Evolutionary conservation across 179 eudicot genomes (phyloP), one percentile per base, ranked within the genome.

Genomic region (Patellifolia procumbens): DNA sequence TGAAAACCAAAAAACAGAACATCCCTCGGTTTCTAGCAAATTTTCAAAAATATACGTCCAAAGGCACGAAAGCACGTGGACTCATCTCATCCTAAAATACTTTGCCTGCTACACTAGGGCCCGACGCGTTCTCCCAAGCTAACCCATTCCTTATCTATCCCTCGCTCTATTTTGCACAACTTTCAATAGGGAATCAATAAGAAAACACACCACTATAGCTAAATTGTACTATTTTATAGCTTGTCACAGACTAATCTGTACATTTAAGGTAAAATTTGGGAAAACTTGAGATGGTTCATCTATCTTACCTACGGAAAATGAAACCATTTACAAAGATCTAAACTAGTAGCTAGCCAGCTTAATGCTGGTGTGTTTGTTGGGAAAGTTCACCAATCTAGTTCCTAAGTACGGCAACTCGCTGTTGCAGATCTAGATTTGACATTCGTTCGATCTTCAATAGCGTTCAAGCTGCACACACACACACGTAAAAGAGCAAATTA

Each of bases 401-500:
- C 78, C 76, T 88, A 32, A 74, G 75, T 8, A 75, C 80, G 62
- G 80, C 48, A 58, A 90, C 49, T 81, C 89, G 89, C 89, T 85
- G 93, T 74, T 95, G 97, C 72, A 93, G 60, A 76, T 95, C 98
- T 62, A 95, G 73, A 74, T 91, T 93, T 71, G 90, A 88, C 84
- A 91, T 82, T 74, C 88, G 83, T 73, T 93, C 99, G 20, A 76
- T 77, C 87, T 93, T 96, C 85, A 95, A 80, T 55, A 92, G 48
- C 98, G 91, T 81, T 93, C 99, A 74, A 95, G 95, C 99, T 93
- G 85, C 43, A 71, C 9, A 74, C 20, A 42, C 37, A 72, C 60
- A 29, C 58, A 37, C 66, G 7, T n/a, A 7, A 46, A 22, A 56
- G 20, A 19, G 39, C 24, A 28, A 34, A 70, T 78, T 20, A 58